Base-by-base conservation (phyloP, 2,329 filamentous ascomycete species). In the Alternaria sp. region DNA sequence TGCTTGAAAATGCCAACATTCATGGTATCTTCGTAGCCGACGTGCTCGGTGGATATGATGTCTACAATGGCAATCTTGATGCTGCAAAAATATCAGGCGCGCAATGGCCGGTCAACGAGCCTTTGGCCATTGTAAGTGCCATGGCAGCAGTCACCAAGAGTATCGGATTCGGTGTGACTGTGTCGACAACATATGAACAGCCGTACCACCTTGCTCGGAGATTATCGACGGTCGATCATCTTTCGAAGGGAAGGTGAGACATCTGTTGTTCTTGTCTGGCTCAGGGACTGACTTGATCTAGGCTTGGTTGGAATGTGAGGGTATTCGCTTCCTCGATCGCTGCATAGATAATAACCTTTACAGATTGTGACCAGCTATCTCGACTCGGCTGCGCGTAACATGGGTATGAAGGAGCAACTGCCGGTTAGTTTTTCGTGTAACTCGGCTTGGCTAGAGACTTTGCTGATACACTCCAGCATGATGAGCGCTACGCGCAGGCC, bases 61-160 rank as follows among this genome's bases (percentile, higher is more conserved):
- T 92, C 5, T 92, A 91, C 78, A 87, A 88, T 63, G 86, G 88
- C 5, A 89, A 87, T 63, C 82, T 91, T 3, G 84, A 86, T 4
- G 86, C 89, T 0, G 87, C 88, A 0, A 85, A 90, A 53, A 75
- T 84, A 1, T 87, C 88, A 0, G 90, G 88, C 1, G 88, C 89
- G 0, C 90, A 92, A 76, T 92, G 88, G 85, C 90, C 90, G 0
- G 87, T 91, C n/a, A 91, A 90, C 63, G 89, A 92, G 73, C 89
- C 89, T 0, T 72, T 92, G 2, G 84, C 86, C 2, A 84, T 89
- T 3, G 82, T 92, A 0, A 84, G 89, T 3, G 88, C 89, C 3
- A 90, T 92, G 88, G 89, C 89, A 1, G 89, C 89, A 1, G 89
- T 83, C 0, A 92, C 90, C 0, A 85, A 87, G 66, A 90, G 83